A percentile compares a stretch with the other conserved stretches of the same genome.
Conservation (phyloP, 208 protist genomes). For the Trypanosoma cruzi region DNA sequence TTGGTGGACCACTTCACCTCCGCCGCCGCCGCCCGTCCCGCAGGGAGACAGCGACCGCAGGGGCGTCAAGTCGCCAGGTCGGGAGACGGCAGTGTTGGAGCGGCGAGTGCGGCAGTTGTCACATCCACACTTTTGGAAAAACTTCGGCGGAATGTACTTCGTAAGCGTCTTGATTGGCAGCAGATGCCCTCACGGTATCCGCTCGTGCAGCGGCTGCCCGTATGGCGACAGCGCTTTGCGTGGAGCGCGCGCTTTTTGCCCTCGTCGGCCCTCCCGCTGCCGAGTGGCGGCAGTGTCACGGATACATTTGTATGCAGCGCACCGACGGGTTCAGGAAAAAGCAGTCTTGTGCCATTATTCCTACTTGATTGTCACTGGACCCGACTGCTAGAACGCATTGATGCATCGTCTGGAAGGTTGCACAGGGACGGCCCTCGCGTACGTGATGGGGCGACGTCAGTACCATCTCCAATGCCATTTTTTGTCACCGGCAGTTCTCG, state of each 20-base stretch:
- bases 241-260: constrained; percentile 15
- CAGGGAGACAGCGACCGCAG: neutral
- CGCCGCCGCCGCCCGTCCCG: neutral
- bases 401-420: neutral
- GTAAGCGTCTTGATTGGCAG: constrained; percentile 19
- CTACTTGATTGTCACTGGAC: constrained; percentile 74
- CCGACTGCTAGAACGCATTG: constrained; percentile 31
- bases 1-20: constrained; percentile 12
- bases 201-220: neutral
- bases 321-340: constrained; percentile 75
- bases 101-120: neutral
- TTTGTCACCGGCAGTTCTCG: constrained; percentile 26
- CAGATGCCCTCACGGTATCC: neutral
- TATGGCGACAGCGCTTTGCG: constrained; percentile 15
- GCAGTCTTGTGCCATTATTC: constrained; percentile 65
- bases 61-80: neutral
- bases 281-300: neutral
- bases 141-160: constrained; percentile 14
- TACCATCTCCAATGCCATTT: constrained; percentile 31
- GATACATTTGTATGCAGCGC: constrained; percentile 57
- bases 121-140: constrained; percentile 21
- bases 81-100: neutral
- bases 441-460: constrained; percentile 17
- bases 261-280: constrained; percentile 14
- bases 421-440: neutral